These are phyloP conservation scores for Candida pseudofarinosa DNA, from an alignment of 805 yeast genomes.

Conservation along the genomic window DNA sequence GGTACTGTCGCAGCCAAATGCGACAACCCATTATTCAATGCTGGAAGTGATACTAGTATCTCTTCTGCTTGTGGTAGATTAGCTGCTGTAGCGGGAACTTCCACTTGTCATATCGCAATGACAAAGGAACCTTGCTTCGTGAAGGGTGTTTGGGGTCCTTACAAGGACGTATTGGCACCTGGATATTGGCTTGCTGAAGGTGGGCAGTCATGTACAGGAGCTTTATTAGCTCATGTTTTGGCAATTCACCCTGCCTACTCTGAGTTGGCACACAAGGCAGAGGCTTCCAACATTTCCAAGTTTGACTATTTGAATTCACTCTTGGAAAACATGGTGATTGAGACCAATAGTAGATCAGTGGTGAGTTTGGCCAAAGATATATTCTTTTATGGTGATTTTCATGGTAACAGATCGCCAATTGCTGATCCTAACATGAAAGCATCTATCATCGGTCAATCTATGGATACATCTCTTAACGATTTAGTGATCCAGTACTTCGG, in stretches of 20 bases:
- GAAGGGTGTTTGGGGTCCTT: slow-evolving; percentile 98
- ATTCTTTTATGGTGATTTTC: slow-evolving; percentile 93
- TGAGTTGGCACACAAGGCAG: slow-evolving; percentile 65
- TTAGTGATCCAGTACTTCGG: slow-evolving; percentile 84
- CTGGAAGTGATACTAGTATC: slow-evolving; percentile 47
- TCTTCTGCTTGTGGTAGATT: slow-evolving; percentile 73
- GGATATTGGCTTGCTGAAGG: slow-evolving; percentile 96
- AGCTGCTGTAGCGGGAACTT: slow-evolving; percentile 98
- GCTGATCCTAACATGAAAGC: slow-evolving; percentile 95
- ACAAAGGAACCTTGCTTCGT: slow-evolving; percentile 84
- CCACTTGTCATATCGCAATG: slow-evolving; percentile 92
- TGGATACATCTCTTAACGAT: slow-evolving; percentile 84
- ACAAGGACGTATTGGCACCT: slow-evolving; percentile 86
- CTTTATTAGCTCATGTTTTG: slow-evolving; percentile 81
- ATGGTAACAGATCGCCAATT: slow-evolving; percentile 96
- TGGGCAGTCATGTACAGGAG: slow-evolving; percentile 98
- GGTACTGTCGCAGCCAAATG: slow-evolving; percentile 95
- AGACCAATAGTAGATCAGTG: slow-evolving; percentile 61
- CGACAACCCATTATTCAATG: slow-evolving; percentile 49
- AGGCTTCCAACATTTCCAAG: slow-evolving; percentile 63
- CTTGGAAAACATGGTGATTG: slow-evolving; percentile 61
- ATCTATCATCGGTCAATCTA: slow-evolving; percentile 83
- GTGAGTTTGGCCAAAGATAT: slow-evolving; percentile 78
- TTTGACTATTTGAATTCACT: slow-evolving; percentile 80
- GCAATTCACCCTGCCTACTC: slow-evolving; percentile 84